Base-by-base conservation (phyloP, 2,329 filamentous ascomycete genomes). In the Calonectria henricotiae region DNA sequence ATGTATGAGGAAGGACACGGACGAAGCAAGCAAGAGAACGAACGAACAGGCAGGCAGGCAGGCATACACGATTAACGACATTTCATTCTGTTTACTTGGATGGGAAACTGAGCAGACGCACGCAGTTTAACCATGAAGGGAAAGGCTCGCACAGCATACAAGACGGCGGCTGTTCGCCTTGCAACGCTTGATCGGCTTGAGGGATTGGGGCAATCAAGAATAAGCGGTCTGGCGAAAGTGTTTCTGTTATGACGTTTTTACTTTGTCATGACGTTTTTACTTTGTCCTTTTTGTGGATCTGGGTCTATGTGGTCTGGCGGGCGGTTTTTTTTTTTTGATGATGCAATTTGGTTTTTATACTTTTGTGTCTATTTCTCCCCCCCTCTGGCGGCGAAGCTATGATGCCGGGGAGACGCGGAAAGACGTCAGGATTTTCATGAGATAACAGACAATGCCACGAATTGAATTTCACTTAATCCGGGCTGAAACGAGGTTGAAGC, bases 161-260 rank as follows among this genome's bases (percentile, higher is more conserved):
- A 62, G 70, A 75, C 71, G 73, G 72, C 67, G 62, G 74, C 73
- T 66, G 73, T 73, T 76, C 68, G 54, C 73, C 65, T 73, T 75
- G 68, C 68, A 64, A 65, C 51, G 49, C 47, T 65, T 65, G 72
- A 65, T 55, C 47, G 62, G 65, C 60, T 51, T 49, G 55, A 68
- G 60, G 32, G 35, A 43, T 54, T 62, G 23, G 39, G 43, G 44
- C 49, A 55, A 55, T 15, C 23, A 37, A 23, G 41, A 47, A 37
- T 54, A 46, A 23, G 61, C 54, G 61, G 61, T 54, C 39, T 49
- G 47, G 32, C 43, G 20, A 49, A 47, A 20, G 49, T 15, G 49
- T 49, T 49, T 49, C 13, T 17, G 27, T 32, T 44, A n/a, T 63
- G n/a, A 17, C 47, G 11, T 54, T 64, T 30, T 30, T 20, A 20